Conservation (phyloP, 352 stramenopile genomes). For the Saprolegnia parasitica region DNA sequence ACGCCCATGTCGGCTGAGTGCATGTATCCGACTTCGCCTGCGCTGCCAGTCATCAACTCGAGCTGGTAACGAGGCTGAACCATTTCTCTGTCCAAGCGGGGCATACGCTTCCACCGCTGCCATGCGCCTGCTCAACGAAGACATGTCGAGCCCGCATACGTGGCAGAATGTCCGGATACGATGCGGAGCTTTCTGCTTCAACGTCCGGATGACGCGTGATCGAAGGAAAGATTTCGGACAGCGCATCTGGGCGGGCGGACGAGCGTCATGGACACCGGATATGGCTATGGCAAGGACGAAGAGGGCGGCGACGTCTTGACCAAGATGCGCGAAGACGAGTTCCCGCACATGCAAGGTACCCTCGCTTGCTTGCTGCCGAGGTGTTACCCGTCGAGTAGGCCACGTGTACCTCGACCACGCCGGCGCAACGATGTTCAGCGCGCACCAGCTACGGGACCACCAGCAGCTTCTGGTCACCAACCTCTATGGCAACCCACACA, state of each 20-base stretch:
- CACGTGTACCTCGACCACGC: constrained; percentile 79
- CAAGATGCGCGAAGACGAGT: background rate
- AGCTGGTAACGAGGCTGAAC: too few species aligned
- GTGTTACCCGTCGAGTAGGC: background rate
- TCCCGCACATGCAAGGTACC: constrained; percentile 17
- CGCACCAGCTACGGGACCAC: constrained; percentile 49
- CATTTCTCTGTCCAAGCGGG: too few species aligned
- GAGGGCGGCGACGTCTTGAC: background rate
- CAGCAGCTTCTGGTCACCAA: constrained; percentile 47
- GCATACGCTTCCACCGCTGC: too few species aligned
- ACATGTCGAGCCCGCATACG: too few species aligned
- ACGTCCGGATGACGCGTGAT: too few species aligned
- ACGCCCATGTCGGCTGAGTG: too few species aligned
- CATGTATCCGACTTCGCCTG: too few species aligned
- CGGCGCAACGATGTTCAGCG: constrained; percentile 71
- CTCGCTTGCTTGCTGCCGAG: background rate
- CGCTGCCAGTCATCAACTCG: too few species aligned
- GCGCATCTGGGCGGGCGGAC: background rate
- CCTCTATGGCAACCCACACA: constrained; percentile 69
- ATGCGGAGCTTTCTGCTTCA: too few species aligned
- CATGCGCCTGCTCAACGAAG: too few species aligned
- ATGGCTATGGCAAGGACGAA: constrained; percentile 17
- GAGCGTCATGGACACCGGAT: constrained; percentile 1
- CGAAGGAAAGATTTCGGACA: too few species aligned
- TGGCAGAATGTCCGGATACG: too few species aligned